Percentiles rank a stretch among this genome's conserved stretches.
Evolutionary conservation across 2,329 filamentous ascomycete species (phyloP).

Genomic region (Teratosphaeria epicoccoides): DNA sequence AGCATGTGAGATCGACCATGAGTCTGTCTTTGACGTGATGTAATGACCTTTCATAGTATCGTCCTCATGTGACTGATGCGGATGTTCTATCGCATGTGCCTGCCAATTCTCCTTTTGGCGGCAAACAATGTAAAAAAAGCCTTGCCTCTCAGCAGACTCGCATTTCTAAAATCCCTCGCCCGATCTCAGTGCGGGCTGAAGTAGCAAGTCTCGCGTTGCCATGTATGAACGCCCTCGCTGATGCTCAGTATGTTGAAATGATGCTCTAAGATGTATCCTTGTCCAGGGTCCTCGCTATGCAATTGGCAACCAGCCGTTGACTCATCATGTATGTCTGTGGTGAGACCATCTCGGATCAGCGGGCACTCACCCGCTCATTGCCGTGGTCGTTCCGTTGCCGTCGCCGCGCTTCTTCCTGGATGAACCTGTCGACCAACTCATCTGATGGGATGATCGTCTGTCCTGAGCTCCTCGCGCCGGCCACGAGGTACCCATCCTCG

Average conservation of each 20-base stretch:
- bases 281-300: background rate
- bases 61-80: background rate
- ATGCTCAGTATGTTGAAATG: background rate
- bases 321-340: background rate
- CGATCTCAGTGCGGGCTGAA: background rate
- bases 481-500: conserved; percentile 35
- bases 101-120: background rate
- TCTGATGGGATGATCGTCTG: conserved; percentile 13
- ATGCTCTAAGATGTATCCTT: background rate
- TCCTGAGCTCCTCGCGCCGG: conserved; percentile 26
- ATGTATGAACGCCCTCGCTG: background rate
- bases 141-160: background rate
- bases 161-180: background rate
- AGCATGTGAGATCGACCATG: background rate
- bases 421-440: conserved; percentile 39
- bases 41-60: no score
- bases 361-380: background rate
- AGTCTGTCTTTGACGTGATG: no score
- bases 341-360: background rate
- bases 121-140: background rate
- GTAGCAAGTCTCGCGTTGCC: background rate
- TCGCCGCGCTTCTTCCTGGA: conserved; percentile 35
- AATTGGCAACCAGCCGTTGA: background rate
- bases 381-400: background rate
- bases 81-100: background rate